These are phyloP conservation scores for Drechslerella stenobrocha DNA, from an alignment of 2,329 filamentous ascomycete genomes.

Conservation along the genomic window DNA sequence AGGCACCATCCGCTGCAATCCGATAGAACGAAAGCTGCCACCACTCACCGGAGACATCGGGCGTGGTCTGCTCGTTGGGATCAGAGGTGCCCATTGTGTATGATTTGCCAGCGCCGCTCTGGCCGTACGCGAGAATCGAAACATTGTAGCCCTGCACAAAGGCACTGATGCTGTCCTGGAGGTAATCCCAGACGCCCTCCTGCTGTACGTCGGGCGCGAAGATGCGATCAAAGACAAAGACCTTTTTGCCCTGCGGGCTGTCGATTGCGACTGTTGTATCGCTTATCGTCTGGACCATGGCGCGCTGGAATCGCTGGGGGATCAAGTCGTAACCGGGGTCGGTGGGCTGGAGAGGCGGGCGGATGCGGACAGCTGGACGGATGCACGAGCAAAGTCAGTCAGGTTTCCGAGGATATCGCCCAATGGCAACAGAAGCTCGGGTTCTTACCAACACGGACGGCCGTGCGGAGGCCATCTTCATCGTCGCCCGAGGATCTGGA, in stretches of 20 bases:
- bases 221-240: conserved; percentile 95
- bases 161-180: conserved; percentile 83
- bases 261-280: conserved; percentile 85
- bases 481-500: conserved; percentile 51
- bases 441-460: conserved; percentile 44
- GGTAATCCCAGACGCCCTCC: conserved; percentile 90
- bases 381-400: not conserved
- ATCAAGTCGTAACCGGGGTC: conserved; percentile 95
- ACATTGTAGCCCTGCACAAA: conserved; percentile 99
- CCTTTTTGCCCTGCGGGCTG: conserved; percentile 84
- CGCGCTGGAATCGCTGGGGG: conserved; percentile 88
- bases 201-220: conserved; percentile 82
- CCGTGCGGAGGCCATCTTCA: conserved; percentile 38
- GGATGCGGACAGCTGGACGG: conserved; percentile 78
- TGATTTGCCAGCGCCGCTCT: conserved; percentile 96
- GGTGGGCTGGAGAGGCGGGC: conserved; percentile 76
- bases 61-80: conserved; percentile 68
- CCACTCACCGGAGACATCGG: conserved; percentile 3
- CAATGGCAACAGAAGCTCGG: too few relatives aligned
- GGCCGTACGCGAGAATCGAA: conserved; percentile 91
- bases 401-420: not conserved
- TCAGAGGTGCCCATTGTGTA: conserved; percentile 98
- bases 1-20: too few relatives aligned
- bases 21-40: too few relatives aligned
- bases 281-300: conserved; percentile 87